Percentiles rank a stretch among this genome's conserved stretches.
phyloP scores from a whole-genome alignment of 2,329 filamentous ascomycete species.

The Phaeosphaeria sp. region DNA sequence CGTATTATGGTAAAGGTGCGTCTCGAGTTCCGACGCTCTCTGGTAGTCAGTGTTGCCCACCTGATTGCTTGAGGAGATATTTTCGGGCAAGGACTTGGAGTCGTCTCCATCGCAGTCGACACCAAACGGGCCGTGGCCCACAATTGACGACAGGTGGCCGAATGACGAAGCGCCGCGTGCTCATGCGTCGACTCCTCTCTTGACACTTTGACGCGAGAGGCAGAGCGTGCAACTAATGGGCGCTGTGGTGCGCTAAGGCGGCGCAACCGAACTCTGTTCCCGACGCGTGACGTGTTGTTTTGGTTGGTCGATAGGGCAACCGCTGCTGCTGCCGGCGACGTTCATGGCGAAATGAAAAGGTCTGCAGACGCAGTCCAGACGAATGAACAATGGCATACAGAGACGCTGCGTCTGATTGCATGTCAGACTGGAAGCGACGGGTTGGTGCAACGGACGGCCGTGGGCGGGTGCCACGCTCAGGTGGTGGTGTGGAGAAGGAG shows the following conservation, averaged over 20 bases:
- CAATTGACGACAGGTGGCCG: conserved; percentile 15
- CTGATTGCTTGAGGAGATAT: neutral
- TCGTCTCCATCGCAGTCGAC: neutral
- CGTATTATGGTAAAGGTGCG: neutral
- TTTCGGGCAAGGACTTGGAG: neutral
- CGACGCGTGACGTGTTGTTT: conserved; percentile 31
- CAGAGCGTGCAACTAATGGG: conserved; percentile 8
- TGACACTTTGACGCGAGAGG: conserved; percentile 14
- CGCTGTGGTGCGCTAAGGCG: conserved; percentile 7
- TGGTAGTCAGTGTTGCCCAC: neutral
- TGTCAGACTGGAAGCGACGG: neutral
- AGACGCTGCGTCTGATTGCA: neutral
- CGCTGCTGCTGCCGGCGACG: neutral
- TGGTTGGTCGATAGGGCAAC: conserved; percentile 25
- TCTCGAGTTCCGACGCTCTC: neutral
- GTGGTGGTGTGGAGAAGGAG: neutral
- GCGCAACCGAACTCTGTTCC: conserved; percentile 6
- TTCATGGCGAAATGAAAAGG: neutral
- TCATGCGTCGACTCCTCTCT: conserved; percentile 36
- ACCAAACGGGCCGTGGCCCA: neutral
- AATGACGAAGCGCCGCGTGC: conserved; percentile 43
- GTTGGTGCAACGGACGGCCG: neutral
- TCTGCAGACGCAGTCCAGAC: neutral
- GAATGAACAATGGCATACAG: neutral
- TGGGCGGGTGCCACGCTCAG: neutral